phyloP scores from a whole-genome alignment of 2,329 filamentous ascomycete species.

The Aspergillus oerlinghausenensis region DNA sequence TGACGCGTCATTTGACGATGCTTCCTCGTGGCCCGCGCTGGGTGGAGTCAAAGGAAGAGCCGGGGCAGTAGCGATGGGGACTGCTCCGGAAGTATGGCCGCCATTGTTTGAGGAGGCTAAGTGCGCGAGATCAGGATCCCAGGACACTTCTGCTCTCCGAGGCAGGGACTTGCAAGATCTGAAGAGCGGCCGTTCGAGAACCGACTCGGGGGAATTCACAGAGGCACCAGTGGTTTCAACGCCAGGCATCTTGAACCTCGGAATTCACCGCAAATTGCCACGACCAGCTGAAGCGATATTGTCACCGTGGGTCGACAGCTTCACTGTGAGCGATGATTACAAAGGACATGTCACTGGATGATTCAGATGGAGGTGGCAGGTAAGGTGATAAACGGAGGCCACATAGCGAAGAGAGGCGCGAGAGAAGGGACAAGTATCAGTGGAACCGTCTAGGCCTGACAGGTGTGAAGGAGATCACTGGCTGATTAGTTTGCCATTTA shows the following conservation, averaged over 20 bases:
- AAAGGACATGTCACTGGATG: constrained; percentile 1
- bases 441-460: not conserved
- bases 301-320: not conserved
- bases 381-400: not conserved
- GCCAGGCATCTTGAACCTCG: constrained; percentile 26
- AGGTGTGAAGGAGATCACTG: not conserved
- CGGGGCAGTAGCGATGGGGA: constrained; percentile 21
- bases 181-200: constrained; percentile 13
- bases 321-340: not conserved
- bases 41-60: constrained; percentile 38
- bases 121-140: constrained; percentile 19
- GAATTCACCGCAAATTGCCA: not conserved
- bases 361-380: not conserved
- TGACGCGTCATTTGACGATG: constrained; percentile 12
- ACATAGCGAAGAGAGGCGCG: not conserved
- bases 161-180: constrained; percentile 41
- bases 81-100: constrained; percentile 19
- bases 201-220: constrained; percentile 22
- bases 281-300: not conserved
- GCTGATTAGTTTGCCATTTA: not conserved
- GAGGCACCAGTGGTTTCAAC: constrained; percentile 25
- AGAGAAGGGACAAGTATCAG: not conserved
- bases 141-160: constrained; percentile 27
- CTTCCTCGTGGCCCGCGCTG: constrained; percentile 22
- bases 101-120: constrained; percentile 21